phyloP scores from a whole-genome alignment of 345 rosid species.

The Brassica incana region DNA sequence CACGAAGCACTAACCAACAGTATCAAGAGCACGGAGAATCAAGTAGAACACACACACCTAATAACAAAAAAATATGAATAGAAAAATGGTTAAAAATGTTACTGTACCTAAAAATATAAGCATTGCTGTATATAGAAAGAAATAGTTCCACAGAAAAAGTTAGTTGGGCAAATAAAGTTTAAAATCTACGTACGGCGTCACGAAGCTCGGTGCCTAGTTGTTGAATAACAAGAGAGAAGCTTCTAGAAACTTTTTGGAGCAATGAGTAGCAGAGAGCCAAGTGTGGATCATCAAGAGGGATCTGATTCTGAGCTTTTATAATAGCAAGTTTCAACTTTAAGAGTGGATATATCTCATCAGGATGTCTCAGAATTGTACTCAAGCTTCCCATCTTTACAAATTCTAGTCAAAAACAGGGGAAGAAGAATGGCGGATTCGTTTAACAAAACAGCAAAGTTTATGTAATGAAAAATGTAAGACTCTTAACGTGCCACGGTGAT shows the following conservation, averaged over 20 bases:
- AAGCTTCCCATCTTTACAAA: slow-evolving; percentile 52
- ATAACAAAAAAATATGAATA: not conserved
- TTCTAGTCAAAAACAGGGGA: not conserved
- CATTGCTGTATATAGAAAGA: not conserved
- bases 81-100: not conserved
- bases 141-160: not conserved
- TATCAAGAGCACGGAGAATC: slow-evolving; percentile 93
- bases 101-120: not conserved
- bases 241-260: slow-evolving; percentile 82
- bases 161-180: not conserved
- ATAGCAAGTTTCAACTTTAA: slow-evolving; percentile 71
- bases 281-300: slow-evolving; percentile 71
- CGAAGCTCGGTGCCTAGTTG: slow-evolving; percentile 77
- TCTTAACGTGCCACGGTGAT: slow-evolving; percentile 7
- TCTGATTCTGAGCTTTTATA: slow-evolving; percentile 69
- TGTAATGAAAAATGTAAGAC: not conserved
- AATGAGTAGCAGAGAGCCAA: slow-evolving; percentile 76
- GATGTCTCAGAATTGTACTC: slow-evolving; percentile 61
- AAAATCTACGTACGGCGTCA: slow-evolving; percentile 54
- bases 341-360: slow-evolving; percentile 76
- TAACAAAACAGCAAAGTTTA: not conserved
- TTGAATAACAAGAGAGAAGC: slow-evolving; percentile 80
- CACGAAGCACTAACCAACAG: slow-evolving; percentile 66
- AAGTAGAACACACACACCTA: slow-evolving; percentile 87
- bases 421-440: slow-evolving; percentile 16